Base-by-base conservation (phyloP, 163 green algal species). In the Chloromonas sp. region DNA sequence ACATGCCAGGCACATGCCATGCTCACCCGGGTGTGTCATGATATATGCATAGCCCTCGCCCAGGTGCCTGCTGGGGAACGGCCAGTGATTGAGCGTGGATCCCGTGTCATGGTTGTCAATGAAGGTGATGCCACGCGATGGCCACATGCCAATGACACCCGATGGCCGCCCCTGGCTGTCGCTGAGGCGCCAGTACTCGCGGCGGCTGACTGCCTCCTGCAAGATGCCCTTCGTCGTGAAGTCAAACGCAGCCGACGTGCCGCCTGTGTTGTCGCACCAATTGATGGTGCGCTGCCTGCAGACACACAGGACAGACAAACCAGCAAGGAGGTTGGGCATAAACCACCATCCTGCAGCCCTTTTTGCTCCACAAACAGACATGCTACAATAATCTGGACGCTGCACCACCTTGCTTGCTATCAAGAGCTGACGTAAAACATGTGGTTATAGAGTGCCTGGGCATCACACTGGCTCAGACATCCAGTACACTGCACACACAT, bases 211-310 rank as follows among this genome's bases (percentile, higher is more conserved):
- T 0, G 96, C 96, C 87, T 99, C 96, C 88, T 98, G 94, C 86
- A 98, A 84, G 62, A 98, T 94, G 70, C 95, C 96, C 71, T 84
- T 99, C 87, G 94, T 97, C 71, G 97, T 99, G 93, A 99, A 99
- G 92, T 99, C 97, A 89, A 99, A 99, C n/a, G 97, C 96, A 1
- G 94, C 95, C 13, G 90, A 88, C 60, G 93, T 98, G 84, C 93
- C 95, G 5, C 96, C 94, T 0, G 96, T 98, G 70, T 84, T 83
- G 90, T 99, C 96, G 83, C 94, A 96, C 97, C 97, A 99, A 91
- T 98, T 94, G 70, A 98, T 91, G 58, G 96, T 98, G 84, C 94
- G 93, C 92, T 99, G 96, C 13, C 96, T 89, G 91, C 98, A 95
- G 2, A 77, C 13, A 80, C 15, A 57, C 14, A 80, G 13, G 74